Base-by-base conservation (phyloP, 768 basidiomycete genomes). In the Sarcodon sp. region DNA sequence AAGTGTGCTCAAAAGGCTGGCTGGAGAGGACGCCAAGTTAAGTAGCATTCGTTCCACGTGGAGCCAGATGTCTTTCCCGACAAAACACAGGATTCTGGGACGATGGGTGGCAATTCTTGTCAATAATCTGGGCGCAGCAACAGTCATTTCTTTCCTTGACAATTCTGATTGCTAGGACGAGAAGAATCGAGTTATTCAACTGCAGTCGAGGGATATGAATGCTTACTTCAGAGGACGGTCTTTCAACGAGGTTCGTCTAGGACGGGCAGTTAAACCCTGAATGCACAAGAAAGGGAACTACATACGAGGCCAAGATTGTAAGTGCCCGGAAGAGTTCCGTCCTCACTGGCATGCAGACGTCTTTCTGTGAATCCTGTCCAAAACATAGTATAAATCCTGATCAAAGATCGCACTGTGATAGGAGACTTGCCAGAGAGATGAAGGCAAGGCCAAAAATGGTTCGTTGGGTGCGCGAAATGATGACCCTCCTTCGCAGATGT, bases 371-470 rank as follows among this genome's bases (percentile, higher is more conserved):
- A 65, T 4, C 79, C 84, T 84, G 45, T 7, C 49, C 37, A 46
- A 13, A 47, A 7, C 6, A 44, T 10, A 46, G 32, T 33, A 44
- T 4, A 47, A 18, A 44, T 44, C 21, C 34, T 31, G 27, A 21
- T 45, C 31, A 16, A 8, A 2, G 10, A 9, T 5, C 6, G 46
- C 37, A 31, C 12, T 48, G 32, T 35, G 35, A 31, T n/a, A 37
- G 13, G 6, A 10, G 21, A 54, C 59, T 33, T 53, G 77, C 87
- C 81, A 41, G 84, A 79, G 38, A 68, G 67, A 54, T 83, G 68
- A 0, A 92, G 67, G 50, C 83, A 84, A 39, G 63, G 66, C 83
- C 84, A 90, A 61, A 90, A 90, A 53, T 88, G 86, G 56, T 92
- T 91, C 2, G 79, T 80, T 0, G 79, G 80, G 56, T 83, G 77